These are phyloP conservation scores for Fusarium humuli DNA, from an alignment of 2,329 filamentous ascomycete species.

Conservation along the genomic window DNA sequence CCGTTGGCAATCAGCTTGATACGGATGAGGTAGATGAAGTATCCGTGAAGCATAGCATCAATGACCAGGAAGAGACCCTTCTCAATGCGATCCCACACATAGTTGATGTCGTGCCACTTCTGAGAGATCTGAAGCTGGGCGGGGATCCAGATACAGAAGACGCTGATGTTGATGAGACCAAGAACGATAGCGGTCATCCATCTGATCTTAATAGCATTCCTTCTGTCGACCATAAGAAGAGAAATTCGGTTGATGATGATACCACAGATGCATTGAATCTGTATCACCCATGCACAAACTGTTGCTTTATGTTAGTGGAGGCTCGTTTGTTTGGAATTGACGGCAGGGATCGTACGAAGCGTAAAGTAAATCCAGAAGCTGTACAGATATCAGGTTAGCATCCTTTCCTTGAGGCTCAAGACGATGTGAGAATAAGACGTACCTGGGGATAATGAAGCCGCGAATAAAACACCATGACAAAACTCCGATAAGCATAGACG, in stretches of 20 bases:
- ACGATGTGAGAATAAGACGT: no score
- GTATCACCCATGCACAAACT: slow-evolving; percentile 38
- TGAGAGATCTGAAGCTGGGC: slow-evolving; percentile 33
- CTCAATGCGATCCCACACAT: slow-evolving; percentile 34
- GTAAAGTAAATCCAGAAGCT: slow-evolving; percentile 42
- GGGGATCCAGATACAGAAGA: slow-evolving; percentile 36
- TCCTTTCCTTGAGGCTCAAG: neutral
- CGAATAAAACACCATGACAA: slow-evolving; percentile 40
- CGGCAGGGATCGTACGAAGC: slow-evolving; percentile 21
- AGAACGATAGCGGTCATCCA: slow-evolving; percentile 22
- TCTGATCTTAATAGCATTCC: slow-evolving; percentile 17
- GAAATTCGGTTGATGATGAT: slow-evolving; percentile 42
- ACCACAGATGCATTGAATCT: slow-evolving; percentile 42
- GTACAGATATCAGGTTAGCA: neutral
- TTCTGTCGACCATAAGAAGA: slow-evolving; percentile 34
- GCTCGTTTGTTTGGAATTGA: accelerated
- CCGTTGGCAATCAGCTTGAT: slow-evolving; percentile 56
- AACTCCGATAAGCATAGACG: slow-evolving; percentile 36
- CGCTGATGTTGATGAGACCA: slow-evolving; percentile 37
- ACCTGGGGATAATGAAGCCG: slow-evolving; percentile 36
- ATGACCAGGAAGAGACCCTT: slow-evolving; percentile 33
- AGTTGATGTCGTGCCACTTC: slow-evolving; percentile 27
- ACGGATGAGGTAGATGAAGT: slow-evolving; percentile 56
- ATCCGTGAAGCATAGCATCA: slow-evolving; percentile 50
- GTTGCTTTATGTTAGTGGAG: slow-evolving; percentile 1